Percentiles rank a stretch among this genome's conserved stretches.
phyloP scores from a whole-genome alignment of 768 basidiomycete species.

The Boletus patriciae region DNA sequence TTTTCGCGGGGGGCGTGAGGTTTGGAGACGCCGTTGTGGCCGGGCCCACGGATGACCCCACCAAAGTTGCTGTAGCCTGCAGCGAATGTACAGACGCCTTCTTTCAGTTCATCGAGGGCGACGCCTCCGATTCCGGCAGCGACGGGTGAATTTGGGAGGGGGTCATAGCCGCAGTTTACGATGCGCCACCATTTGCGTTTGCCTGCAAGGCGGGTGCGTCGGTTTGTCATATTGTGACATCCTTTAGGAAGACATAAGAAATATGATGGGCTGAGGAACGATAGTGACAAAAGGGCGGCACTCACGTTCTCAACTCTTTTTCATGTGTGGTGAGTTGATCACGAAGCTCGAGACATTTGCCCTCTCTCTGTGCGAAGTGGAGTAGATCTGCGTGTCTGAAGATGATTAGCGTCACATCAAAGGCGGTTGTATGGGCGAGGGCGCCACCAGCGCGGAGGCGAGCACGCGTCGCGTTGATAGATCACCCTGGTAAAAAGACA shows the following conservation, averaged over 20 bases:
- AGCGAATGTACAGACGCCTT: conserved; percentile 61
- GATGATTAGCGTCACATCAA: not conserved
- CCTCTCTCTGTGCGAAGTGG: conserved; percentile 83
- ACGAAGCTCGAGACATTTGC: conserved; percentile 77
- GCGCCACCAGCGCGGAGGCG: not conserved
- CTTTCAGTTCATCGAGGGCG: conserved; percentile 59
- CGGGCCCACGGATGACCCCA: conserved; percentile 16
- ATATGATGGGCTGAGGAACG: no score
- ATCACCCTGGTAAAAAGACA: not conserved
- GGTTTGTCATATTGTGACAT: no score
- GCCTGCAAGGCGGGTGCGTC: conserved; percentile 38
- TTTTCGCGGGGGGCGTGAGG: conserved; percentile 12
- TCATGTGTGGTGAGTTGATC: conserved; percentile 73
- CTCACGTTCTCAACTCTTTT: conserved; percentile 65
- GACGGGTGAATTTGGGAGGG: not conserved
- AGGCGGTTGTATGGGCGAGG: not conserved
- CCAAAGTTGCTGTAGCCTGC: conserved; percentile 41
- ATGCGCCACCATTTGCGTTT: conserved; percentile 87
- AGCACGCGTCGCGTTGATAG: not conserved
- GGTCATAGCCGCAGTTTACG: conserved; percentile 52
- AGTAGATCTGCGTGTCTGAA: conserved; percentile 75
- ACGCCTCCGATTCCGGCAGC: conserved; percentile 13
- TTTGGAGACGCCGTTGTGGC: not conserved
- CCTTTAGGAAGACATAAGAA: no score
- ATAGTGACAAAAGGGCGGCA: not conserved